These are phyloP conservation scores for Linnemannia hyalina DNA, from an alignment of 192 early-diverging fungal species.

Conservation along the genomic window DNA sequence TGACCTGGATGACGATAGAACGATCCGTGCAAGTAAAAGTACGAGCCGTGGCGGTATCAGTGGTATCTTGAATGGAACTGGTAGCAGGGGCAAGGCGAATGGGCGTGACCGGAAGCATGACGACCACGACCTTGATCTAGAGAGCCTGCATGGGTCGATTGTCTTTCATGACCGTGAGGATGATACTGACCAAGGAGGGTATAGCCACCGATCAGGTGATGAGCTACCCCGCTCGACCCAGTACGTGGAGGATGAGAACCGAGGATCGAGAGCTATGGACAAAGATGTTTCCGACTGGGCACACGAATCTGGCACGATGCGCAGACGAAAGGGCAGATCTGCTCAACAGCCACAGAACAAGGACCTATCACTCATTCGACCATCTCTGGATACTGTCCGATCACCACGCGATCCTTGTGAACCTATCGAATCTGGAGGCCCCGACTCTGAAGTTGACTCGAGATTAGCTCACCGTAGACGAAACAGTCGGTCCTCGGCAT, in stretches of 20 bases:
- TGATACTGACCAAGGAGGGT: neutral
- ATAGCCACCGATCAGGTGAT: neutral
- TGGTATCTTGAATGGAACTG: slow-evolving; percentile 9
- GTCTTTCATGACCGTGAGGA: slow-evolving; percentile 30
- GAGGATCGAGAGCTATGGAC: neutral
- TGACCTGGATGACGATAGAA: slow-evolving; percentile 36
- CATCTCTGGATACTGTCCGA: slow-evolving; percentile 3
- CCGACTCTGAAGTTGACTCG: neutral
- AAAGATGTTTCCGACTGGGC: slow-evolving; percentile 5
- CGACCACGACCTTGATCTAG: slow-evolving; percentile 48
- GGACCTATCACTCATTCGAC: neutral
- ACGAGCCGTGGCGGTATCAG: slow-evolving; percentile 16
- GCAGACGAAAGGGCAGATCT: slow-evolving; percentile 14
- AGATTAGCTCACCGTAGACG: slow-evolving; percentile 10
- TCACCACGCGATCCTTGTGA: neutral
- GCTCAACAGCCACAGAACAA: neutral
- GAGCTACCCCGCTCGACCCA: neutral
- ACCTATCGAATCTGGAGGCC: neutral
- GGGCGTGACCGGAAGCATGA: neutral
- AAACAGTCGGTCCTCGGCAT: slow-evolving; percentile 17
- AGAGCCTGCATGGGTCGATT: slow-evolving; percentile 54
- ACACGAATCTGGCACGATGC: slow-evolving; percentile 10
- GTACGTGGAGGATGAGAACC: neutral
- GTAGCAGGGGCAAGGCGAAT: neutral
- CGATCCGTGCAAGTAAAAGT: slow-evolving; percentile 48